phyloP scores from a whole-genome alignment of 257 asterid species.

The Penstemon davidsonii region DNA sequence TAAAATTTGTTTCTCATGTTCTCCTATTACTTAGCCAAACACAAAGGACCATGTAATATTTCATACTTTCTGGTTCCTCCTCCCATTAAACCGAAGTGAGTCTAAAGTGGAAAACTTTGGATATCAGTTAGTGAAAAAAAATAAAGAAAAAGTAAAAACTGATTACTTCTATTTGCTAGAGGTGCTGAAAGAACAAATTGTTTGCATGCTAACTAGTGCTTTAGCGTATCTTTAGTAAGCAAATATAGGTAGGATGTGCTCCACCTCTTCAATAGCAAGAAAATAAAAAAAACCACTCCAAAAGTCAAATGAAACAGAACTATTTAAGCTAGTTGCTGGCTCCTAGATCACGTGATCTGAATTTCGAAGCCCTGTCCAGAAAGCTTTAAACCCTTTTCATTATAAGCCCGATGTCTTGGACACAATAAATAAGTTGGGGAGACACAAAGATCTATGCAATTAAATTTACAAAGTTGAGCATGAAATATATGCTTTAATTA shows the following conservation, averaged over 20 bases:
- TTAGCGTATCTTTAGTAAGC: background rate
- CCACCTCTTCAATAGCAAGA: background rate
- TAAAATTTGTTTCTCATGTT: background rate
- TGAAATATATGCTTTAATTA: background rate
- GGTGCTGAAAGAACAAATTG: background rate
- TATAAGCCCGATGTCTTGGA: background rate
- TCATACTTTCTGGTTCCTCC: slow-evolving; percentile 4
- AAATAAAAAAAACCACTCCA: background rate
- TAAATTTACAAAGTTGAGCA: background rate
- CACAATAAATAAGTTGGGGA: slow-evolving; percentile 1
- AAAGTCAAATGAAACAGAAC: background rate
- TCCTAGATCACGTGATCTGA: background rate
- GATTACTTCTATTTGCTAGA: slow-evolving; percentile 1
- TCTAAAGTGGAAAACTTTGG: slow-evolving; percentile 15
- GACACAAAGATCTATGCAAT: background rate
- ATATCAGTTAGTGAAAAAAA: too few species aligned
- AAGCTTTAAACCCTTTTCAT: slow-evolving; percentile 1
- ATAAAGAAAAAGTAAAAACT: background rate
- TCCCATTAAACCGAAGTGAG: slow-evolving; percentile 7
- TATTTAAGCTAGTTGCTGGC: slow-evolving; percentile 5
- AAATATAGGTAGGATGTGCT: background rate
- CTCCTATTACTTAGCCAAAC: background rate
- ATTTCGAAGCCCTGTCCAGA: slow-evolving; percentile 6
- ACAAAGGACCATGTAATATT: background rate
- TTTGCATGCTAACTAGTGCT: background rate